Evolutionary conservation across 2,329 filamentous ascomycete genomes (phyloP), one percentile per base, ranked within the genome.

Genomic region (Aspergillus jensenii): DNA sequence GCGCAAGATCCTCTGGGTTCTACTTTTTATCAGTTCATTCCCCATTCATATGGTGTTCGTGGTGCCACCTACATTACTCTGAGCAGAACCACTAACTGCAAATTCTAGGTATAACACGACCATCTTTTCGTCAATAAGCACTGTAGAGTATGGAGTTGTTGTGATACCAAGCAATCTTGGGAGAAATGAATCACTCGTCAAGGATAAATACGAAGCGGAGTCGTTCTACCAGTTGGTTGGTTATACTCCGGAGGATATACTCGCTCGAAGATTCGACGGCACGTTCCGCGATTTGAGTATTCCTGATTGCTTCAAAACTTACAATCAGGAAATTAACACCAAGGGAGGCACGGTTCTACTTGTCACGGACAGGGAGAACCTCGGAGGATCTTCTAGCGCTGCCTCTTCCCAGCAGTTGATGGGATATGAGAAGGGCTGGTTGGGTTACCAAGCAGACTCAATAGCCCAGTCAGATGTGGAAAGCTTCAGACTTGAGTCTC

Each of bases 31-130:
- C 52, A 9, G 54, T 56, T 4, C 62, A 14, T 37, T 56, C 1
- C 61, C 64, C 0, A 56, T 66, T 52, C 65, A 67, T 60, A 19
- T 67, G 46, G 15, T 67, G 60, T 66, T 59, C 4, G 14, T 37
- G 11, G 11, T 9, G 5, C 12, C 12, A 15, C 11, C 14, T 14
- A 15, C 6, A 37, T 15, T 33, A 12, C 31, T 12, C 2, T 12
- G 31, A 33, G 11, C 11, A 14, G 14, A 14, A 37, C 8, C 11
- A 37, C 11, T 37, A 37, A 37, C 11, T 37, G 31, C 6, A 9
- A 6, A 14, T 15, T 4, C 19, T 37, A 58, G 54, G 44, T 58
- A 55, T 19, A 58, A 58, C 40, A 46, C 54, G 19, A 46, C 55
- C 8, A 45, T 58, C 2, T 60, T 57, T 14, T 55, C 41, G 2